Evolutionary conservation across 768 basidiomycete genomes (phyloP).

Genomic region (Suillus lakei): DNA sequence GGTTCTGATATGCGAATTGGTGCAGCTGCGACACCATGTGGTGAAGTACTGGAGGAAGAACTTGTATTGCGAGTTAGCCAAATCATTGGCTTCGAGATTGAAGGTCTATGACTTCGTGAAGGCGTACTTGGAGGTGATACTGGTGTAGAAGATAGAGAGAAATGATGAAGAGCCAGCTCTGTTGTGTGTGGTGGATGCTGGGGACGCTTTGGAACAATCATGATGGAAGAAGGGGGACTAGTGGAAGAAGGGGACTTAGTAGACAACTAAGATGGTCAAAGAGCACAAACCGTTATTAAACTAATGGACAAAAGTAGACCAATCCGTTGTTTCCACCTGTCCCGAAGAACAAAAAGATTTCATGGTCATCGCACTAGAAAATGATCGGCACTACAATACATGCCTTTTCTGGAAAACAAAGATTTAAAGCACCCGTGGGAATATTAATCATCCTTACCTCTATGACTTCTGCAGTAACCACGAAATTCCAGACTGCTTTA

Average conservation of each 20-base stretch:
- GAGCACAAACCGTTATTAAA: slow-evolving; percentile 27
- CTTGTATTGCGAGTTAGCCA: slow-evolving; percentile 48
- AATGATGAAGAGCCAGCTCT: slow-evolving; percentile 33
- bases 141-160: slow-evolving; percentile 19
- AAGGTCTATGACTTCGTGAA: slow-evolving; percentile 37
- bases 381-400: slow-evolving; percentile 23
- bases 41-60: slow-evolving; percentile 29
- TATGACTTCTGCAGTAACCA: slow-evolving; percentile 30
- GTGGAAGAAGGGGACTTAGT: slow-evolving; percentile 8
- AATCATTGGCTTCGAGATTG: slow-evolving; percentile 45
- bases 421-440: slow-evolving; percentile 12
- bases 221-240: slow-evolving; percentile 12
- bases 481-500: slow-evolving; percentile 52
- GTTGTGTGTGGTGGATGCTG: slow-evolving; percentile 24
- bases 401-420: slow-evolving; percentile 32
- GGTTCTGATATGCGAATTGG: slow-evolving; percentile 51
- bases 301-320: slow-evolving; percentile 13
- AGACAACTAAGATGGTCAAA: slow-evolving; percentile 1
- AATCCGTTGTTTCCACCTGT: slow-evolving; percentile 2
- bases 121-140: slow-evolving; percentile 36
- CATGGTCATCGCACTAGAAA: slow-evolving; percentile 12
- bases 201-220: slow-evolving; percentile 29
- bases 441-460: not conserved
- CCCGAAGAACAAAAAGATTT: slow-evolving; percentile 12
- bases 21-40: slow-evolving; percentile 29